Percentiles rank a stretch among this genome's conserved stretches.
These are phyloP conservation scores for Leptographium galeiforme DNA, from an alignment of 2,329 filamentous ascomycete species.

Conservation along the genomic window DNA sequence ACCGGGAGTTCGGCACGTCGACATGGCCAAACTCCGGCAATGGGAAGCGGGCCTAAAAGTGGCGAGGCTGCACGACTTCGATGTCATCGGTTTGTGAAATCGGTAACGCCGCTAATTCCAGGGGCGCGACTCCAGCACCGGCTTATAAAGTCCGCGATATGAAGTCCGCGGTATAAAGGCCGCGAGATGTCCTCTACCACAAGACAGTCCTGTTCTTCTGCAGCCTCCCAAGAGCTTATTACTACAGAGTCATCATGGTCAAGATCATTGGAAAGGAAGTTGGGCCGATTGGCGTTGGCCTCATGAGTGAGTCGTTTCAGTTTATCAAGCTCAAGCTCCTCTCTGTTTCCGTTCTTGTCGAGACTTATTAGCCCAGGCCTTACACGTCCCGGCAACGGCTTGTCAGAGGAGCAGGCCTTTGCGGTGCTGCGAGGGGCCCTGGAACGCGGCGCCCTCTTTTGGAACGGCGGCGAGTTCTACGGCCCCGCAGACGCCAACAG, in stretches of 20 bases:
- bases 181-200: not conserved
- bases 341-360: not conserved
- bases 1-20: too few species aligned
- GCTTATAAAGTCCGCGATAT: not conserved
- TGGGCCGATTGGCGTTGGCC: conserved; percentile 17
- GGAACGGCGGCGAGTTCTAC: conserved; percentile 56
- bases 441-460: conserved; percentile 29
- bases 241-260: conserved; percentile 11
- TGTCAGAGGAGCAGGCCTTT: conserved; percentile 34
- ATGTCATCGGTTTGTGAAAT: too few species aligned
- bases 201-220: not conserved
- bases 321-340: too few species aligned
- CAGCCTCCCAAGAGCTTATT: not conserved
- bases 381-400: conserved; percentile 26
- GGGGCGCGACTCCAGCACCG: not conserved
- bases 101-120: not conserved
- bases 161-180: too few species aligned
- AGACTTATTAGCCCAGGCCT: conserved; percentile 19
- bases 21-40: too few species aligned
- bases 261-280: conserved; percentile 16
- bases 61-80: too few species aligned
- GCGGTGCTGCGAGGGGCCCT: conserved; percentile 42
- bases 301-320: conserved; percentile 17
- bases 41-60: too few species aligned
- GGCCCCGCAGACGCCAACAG: conserved; percentile 43